Evolutionary conservation across 2,329 filamentous ascomycete genomes (phyloP), one percentile per base, ranked within the genome.

Genomic region (Sporothrix euskadiensis): DNA sequence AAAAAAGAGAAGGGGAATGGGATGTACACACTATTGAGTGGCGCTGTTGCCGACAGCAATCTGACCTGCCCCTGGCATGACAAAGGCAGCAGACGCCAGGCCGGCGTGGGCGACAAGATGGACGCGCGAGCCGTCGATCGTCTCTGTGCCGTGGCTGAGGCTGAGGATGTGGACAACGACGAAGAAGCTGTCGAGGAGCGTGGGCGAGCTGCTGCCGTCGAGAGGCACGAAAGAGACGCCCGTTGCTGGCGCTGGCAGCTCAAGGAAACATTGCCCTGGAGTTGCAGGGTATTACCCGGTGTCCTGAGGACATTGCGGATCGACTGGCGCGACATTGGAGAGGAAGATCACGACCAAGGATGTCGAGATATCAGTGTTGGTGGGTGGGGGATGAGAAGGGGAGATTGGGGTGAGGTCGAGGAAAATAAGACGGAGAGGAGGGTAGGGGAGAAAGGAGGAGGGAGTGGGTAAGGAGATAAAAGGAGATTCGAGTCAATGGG

Each of bases 31-130:
- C 75, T 72, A 41, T 52, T 57, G 12, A 72, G 69, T 57, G 76
- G 73, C 39, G 74, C 74, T 44, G 76, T 76, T 35, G 75, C 70
- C 4, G 76, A 77, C 69, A 77, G 71, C 71, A 73, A 63, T 41
- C 75, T 54, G 47, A 39, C 68, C 39, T 71, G 72, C n/a, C 69
- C 72, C 72, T 74, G 74, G 59, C 63, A 73, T 73, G 71, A 61
- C 56, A 32, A 54, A 47, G 61, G 44, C 52, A 39, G 68, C 44
- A 30, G 30, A n/a, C 49, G 56, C 44, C 61, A 35, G 56, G 69
- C 70, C 44, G 63, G 65, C n/a, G 56, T 44, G 35, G 44, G 44
- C 39, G 44, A 57, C 61, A 74, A 14, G 44, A 66, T 59, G 49
- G 65, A 70, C 14, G 71, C 39, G 32, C 68, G 26, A 6, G 66